phyloP scores from a whole-genome alignment of 495 filamentous ascomycete genomes.

The Lasiosphaeria miniovina region DNA sequence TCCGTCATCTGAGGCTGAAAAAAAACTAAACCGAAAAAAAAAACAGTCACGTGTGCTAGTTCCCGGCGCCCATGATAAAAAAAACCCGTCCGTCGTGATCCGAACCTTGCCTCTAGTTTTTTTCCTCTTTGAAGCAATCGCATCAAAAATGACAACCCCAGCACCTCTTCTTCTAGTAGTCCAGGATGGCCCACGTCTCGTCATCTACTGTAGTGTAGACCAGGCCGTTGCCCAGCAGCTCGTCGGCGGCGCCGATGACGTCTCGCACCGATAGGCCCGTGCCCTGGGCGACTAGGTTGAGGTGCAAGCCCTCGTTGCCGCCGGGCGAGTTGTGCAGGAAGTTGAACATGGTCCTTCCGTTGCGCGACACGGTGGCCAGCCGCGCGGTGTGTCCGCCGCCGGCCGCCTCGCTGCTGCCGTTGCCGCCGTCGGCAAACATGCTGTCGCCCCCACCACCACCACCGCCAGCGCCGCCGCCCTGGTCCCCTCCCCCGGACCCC shows the following conservation, averaged over 20 bases:
- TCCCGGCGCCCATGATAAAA: not conserved
- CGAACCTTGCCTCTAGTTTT: not conserved
- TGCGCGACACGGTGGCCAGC: constrained; percentile 49
- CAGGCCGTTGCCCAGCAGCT: constrained; percentile 66
- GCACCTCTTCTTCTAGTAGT: constrained; percentile 40
- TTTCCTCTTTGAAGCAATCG: not conserved
- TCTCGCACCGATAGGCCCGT: constrained; percentile 62
- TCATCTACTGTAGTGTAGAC: constrained; percentile 94
- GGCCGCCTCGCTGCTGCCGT: constrained; percentile 32
- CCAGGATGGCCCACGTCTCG: constrained; percentile 70
- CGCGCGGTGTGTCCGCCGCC: constrained; percentile 18
- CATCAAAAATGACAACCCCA: not conserved
- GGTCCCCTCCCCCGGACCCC: constrained; percentile 16
- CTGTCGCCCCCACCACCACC: constrained; percentile 44
- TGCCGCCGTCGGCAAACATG: constrained; percentile 52
- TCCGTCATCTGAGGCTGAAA: not conserved
- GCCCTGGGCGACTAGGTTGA: constrained; percentile 66
- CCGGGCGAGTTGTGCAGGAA: constrained; percentile 60
- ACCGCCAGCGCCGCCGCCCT: constrained; percentile 20
- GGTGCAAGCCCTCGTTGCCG: constrained; percentile 75
- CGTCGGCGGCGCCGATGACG: constrained; percentile 71
- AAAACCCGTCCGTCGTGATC: not conserved
- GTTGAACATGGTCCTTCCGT: constrained; percentile 66
- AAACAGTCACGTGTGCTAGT: not conserved
- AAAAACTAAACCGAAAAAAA: not conserved